Evolutionary conservation across 176 grass and related monocot species (phyloP).

Genomic region (Sorghum bicolor): Sorghum_bicolor_NCBIv3 NC_012873.2:2959501-2960000

Average conservation of each 20-base stretch:
- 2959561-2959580: too few relatives aligned
- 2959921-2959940: background rate
- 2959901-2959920: too few relatives aligned
- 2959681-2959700: too few relatives aligned
- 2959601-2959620: too few relatives aligned
- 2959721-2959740: background rate
- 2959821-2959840: slow-evolving; percentile 1
- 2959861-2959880: background rate
- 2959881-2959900: background rate
- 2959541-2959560: too few relatives aligned
- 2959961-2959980: background rate
- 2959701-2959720: too few relatives aligned
- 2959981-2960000: background rate
- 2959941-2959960: background rate
- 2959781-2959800: background rate
- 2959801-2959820: background rate
- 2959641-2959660: too few relatives aligned
- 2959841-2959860: background rate
- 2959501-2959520: too few relatives aligned
- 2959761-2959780: background rate
- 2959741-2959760: background rate
- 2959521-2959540: too few relatives aligned
- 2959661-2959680: too few relatives aligned
- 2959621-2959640: too few relatives aligned
- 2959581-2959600: too few relatives aligned